Evolutionary conservation across 1,284 basidiomycete genomes (phyloP), one percentile per base, ranked within the genome.

Genomic region (Ceratobasidium sp.): DNA sequence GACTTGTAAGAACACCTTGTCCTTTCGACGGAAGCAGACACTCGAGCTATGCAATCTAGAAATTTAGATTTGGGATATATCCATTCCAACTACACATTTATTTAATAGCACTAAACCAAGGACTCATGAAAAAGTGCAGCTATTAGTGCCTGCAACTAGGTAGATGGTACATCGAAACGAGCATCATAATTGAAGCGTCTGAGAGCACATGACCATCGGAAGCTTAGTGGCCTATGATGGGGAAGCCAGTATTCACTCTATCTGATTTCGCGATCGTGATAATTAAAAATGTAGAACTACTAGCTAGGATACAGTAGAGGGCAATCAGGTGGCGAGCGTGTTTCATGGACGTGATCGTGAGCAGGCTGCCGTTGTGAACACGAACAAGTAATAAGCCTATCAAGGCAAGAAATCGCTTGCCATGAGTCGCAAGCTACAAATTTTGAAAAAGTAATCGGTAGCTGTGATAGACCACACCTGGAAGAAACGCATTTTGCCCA

Each of bases 391-490:
- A 29, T 3, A 69, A 29, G 9, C 33, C 48, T 27, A 14, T 45
- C 36, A 69, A 44, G 24, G 53, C 9, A 41, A 41, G 51, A 41
- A 69, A 69, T 6, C 51, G 57, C 1, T 31, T 27, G 17, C 57
- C 53, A 22, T 51, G 41, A n/a, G 33, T 36, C 7, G 15, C 45
- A 17, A 53, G n/a, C n/a, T 54, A 8, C 7, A 57, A 24, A 1
- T 24, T 31, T 24, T 45, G 44, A 8, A 41, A 41, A 6, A 1
- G 14, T 19, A 31, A 51, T 0, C 33, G 27, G 41, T 36, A 53
- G 1, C 41, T 41, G 22, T 47, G 22, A 69, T 6, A 22, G 66
- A 51, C 22, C 54, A 53, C 14, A 8, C 27, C 15, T 57, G 19
- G 6, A 69, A 53, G 19, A 22, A 22, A 17, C 51, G 66, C 19